These are phyloP conservation scores for Davidsoniella eucalypti DNA, from an alignment of 2,329 filamentous ascomycete species.

Conservation along the genomic window DNA sequence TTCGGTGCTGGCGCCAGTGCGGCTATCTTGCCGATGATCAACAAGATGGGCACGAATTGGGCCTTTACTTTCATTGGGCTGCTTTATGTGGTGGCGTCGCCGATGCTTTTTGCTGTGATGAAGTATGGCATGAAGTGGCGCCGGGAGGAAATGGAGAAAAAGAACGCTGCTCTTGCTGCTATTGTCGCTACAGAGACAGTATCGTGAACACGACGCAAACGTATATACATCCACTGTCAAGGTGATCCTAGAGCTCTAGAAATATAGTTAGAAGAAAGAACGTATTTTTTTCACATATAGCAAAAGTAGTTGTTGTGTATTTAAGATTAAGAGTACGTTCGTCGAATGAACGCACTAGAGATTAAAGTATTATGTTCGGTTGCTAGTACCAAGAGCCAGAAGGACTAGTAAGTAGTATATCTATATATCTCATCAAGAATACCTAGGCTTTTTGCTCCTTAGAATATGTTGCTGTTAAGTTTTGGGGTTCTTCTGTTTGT, in stretches of 20 bases:
- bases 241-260: too few relatives aligned
- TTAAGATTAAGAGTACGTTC: background rate
- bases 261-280: too few relatives aligned
- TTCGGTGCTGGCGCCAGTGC: slow-evolving; percentile 37
- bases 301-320: background rate
- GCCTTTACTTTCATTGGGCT: slow-evolving; percentile 32
- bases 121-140: slow-evolving; percentile 5
- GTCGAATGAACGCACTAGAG: background rate
- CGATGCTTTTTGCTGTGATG: slow-evolving; percentile 27
- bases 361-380: background rate
- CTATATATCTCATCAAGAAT: background rate
- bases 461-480: background rate
- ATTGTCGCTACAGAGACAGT: too few relatives aligned
- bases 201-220: too few relatives aligned
- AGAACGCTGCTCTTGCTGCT: background rate
- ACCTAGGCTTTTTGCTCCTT: background rate
- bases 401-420: too few relatives aligned
- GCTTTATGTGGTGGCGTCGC: slow-evolving; percentile 23
- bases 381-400: background rate
- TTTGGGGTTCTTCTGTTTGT: background rate
- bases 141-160: background rate
- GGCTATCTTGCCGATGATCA: slow-evolving; percentile 34
- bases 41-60: slow-evolving; percentile 34
- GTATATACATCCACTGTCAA: too few relatives aligned
- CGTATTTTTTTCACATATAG: too few relatives aligned